phyloP scores from a whole-genome alignment of 345 rosid genomes.

The Heritiera fomes region DNA sequence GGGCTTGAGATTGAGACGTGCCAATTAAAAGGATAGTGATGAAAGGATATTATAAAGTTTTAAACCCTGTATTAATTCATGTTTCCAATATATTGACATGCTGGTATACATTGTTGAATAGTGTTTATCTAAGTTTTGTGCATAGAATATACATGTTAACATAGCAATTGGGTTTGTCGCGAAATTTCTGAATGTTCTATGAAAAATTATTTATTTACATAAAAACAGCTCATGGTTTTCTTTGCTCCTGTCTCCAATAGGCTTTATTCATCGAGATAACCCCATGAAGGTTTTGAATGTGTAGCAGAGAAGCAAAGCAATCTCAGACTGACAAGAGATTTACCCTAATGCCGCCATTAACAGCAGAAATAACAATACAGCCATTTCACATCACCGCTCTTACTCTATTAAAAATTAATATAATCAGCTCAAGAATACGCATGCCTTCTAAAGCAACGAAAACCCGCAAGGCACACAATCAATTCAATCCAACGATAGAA shows the following conservation, averaged over 20 bases:
- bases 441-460: too few relatives aligned
- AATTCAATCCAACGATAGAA: neutral
- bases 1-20: constrained; percentile 65
- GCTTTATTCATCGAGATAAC: neutral
- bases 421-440: too few relatives aligned
- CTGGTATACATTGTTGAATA: neutral
- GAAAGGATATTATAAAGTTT: neutral
- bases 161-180: neutral
- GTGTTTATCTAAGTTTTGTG: neutral
- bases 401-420: neutral
- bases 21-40: constrained; percentile 34
- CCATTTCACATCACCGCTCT: too few relatives aligned
- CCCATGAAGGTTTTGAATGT: neutral
- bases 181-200: neutral
- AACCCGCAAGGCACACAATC: neutral
- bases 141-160: constrained; percentile 10
- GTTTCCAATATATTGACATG: neutral
- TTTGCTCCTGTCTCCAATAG: neutral
- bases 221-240: neutral
- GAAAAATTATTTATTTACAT: neutral
- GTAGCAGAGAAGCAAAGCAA: neutral
- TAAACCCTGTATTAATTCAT: neutral
- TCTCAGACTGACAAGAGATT: neutral
- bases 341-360: neutral
- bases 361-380: neutral